Evolutionary conservation across 176 grass and related monocot genomes (phyloP).

Genomic region (Juncus effusus): DNA sequence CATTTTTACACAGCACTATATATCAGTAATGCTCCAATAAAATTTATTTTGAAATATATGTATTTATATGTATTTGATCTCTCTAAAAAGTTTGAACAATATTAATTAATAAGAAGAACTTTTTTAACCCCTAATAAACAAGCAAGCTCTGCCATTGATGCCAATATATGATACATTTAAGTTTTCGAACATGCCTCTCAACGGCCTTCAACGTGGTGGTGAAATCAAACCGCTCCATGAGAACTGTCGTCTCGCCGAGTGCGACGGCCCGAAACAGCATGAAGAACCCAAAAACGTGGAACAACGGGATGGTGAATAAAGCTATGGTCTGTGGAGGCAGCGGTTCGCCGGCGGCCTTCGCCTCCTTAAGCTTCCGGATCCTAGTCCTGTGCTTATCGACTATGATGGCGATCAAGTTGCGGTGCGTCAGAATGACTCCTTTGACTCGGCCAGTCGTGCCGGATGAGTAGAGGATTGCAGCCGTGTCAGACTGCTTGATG

Average conservation of each 20-base stretch:
- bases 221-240: conserved; percentile 73
- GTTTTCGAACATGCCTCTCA: conserved; percentile 18
- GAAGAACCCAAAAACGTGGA: conserved; percentile 71
- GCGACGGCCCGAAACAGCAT: conserved; percentile 45
- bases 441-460: conserved; percentile 76
- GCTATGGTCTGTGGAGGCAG: conserved; percentile 26
- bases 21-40: too few species aligned
- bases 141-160: too few species aligned
- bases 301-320: conserved; percentile 52
- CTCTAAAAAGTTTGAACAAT: too few species aligned
- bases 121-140: too few species aligned
- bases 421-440: conserved; percentile 58
- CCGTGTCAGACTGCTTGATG: conserved; percentile 64
- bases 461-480: conserved; percentile 67
- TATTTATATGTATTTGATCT: too few species aligned
- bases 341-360: conserved; percentile 29
- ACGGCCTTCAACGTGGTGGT: conserved; percentile 39
- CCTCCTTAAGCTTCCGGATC: neutral
- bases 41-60: too few species aligned
- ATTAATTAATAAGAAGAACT: too few species aligned
- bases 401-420: conserved; percentile 56
- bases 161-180: too few species aligned
- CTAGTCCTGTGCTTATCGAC: neutral
- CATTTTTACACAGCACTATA: too few species aligned
- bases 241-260: conserved; percentile 58